Base-by-base conservation (phyloP, 768 basidiomycete genomes). In the Phaffia tasmanica region DNA sequence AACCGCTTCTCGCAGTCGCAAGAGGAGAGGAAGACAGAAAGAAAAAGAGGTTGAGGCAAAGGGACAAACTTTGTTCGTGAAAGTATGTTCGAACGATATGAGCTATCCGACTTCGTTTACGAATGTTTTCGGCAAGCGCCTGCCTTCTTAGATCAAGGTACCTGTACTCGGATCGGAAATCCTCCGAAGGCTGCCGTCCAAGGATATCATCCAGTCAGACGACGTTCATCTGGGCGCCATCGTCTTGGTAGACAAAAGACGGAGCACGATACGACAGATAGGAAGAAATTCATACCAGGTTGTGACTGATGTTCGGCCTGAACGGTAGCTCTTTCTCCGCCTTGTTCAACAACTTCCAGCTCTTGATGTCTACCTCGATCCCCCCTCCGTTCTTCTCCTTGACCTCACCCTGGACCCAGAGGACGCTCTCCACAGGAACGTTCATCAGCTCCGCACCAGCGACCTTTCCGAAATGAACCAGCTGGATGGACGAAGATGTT, bases 91-190 rank as follows among this genome's bases (percentile, higher is more conserved):
- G 83, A 53, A 89, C 81, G 68, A 86, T 79, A 69, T 86, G 86
- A 30, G 89, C 84, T n/a, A 93, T 89, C 66, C 81, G 79, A 74
- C 88, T 88, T 69, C 93, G 82, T 72, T 83, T 86, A 72, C 84
- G 86, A 70, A 97, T 78, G 76, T 95, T 95, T 64, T 82, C 78
- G 2, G 89, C 81, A 53, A 97, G 77, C 18, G 80, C 80, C 11
- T 84, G 77, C 53, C 92, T 82, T 32, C 93, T 84, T 51, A 97
- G 82, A 79, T 97, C 93, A 53, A 95, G 83, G 80, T 88, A 85
- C 63, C 93, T 87, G 76, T 87, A 87, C 72, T 85, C 85, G 64
- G 87, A 82, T 67, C 93, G 83, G 46, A 93, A 76, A 68, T 92
- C 87, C 74, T 94, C 90, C 72, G 87, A 88, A 65, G 88, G 83